A percentile compares a stretch with the other conserved stretches of the same genome.
phyloP scores from a whole-genome alignment of 2,329 filamentous ascomycete species.

The Arthrobotrys sphaeroides region DNA sequence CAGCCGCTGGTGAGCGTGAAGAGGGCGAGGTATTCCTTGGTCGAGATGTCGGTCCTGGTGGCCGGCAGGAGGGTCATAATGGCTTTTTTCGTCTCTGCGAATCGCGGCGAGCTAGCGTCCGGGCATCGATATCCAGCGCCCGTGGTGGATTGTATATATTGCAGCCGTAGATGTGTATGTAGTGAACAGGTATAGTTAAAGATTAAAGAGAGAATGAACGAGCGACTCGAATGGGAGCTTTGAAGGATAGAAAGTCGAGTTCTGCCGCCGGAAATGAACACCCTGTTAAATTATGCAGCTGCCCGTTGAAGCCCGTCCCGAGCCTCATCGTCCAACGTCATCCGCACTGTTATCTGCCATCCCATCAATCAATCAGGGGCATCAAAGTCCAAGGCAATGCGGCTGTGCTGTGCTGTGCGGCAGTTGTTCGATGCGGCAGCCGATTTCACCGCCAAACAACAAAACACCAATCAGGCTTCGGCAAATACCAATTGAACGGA shows the following conservation, averaged over 20 bases:
- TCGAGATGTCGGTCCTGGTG: constrained; percentile 48
- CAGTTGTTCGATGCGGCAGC: constrained; percentile 15
- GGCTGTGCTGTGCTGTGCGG: constrained; percentile 40
- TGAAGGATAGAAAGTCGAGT: background rate
- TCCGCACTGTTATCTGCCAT: too few relatives aligned
- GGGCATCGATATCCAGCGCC: constrained; percentile 14
- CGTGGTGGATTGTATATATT: background rate
- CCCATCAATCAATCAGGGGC: background rate
- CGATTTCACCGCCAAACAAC: background rate
- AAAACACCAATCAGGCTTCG: constrained; percentile 20
- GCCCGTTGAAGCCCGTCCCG: background rate
- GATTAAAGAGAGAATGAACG: background rate
- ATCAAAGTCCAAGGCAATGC: constrained; percentile 5
- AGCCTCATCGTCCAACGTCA: constrained; percentile 28
- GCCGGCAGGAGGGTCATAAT: constrained; percentile 51
- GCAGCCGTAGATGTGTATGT: too few relatives aligned
- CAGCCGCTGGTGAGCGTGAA: constrained; percentile 74
- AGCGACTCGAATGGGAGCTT: constrained; percentile 37
- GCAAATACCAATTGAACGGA: constrained; percentile 40
- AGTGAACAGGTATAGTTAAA: background rate
- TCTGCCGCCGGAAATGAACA: constrained; percentile 45
- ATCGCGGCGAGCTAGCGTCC: background rate
- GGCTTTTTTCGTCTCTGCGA: background rate
- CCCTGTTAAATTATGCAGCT: constrained; percentile 25
- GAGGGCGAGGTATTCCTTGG: constrained; percentile 50